Base-by-base conservation (phyloP, 495 filamentous ascomycete genomes). In the Ramalina intermedia region DNA sequence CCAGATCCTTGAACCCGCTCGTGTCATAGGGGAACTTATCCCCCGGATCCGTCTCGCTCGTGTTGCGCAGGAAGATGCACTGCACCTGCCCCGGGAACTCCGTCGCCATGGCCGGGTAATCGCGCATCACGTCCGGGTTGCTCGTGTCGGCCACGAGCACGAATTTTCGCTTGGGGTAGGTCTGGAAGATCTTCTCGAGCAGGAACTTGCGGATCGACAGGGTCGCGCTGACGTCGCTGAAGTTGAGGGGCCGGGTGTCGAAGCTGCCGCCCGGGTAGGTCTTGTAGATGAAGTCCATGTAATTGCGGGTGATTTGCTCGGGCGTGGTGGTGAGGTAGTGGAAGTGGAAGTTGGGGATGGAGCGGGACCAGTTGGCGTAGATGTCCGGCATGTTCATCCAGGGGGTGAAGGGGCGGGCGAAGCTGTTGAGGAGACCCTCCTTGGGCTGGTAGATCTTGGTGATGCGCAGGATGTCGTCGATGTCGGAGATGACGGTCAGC, bases 291-390 rank as follows among this genome's bases (percentile, higher is more conserved):
- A 82, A 87, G 43, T 85, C 73, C 81, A 85, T 85, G 65, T 87
- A 89, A 52, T 79, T 79, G 6, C 83, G 67, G 0, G 84, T 86
- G 13, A 77, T 67, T 61, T 89, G 84, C 63, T 89, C 84, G 1
- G 84, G 84, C 2, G 84, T 88, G 0, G 84, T 89, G 8, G 84
- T 88, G 24, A 89, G 73, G 61, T 89, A 89, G 62, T 88, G 84
- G 67, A 87, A 89, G 60, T 87, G 85, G 53, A 79, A 67, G 55
- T 80, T 62, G 2, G 71, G 69, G n/a, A 82, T 64, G 33, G 62
- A 68, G 12, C 60, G 60, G 0, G 75, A 77, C 79, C 80, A 82
- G 49, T 82, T 80, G 33, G 73, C 69, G 61, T 85, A 84, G 52
- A 84, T 75, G 5, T 73, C 73, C 0, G 84, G 84, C 84, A 88